Base-by-base conservation (phyloP, 176 grass and related monocot genomes). In the Saccharum officinarum region DNA sequence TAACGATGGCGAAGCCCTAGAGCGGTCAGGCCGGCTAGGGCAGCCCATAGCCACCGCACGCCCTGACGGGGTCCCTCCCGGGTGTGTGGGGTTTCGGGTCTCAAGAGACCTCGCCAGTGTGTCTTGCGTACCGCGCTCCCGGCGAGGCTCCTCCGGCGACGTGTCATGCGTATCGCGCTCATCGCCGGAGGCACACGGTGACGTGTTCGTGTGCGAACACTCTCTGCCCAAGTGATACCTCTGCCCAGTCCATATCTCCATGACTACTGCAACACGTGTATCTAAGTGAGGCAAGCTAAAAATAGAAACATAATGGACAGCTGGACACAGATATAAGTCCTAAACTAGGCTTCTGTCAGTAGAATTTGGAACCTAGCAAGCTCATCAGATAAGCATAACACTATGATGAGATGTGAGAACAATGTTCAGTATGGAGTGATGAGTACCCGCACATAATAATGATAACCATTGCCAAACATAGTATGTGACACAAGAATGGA, bases 401-500 rank as follows among this genome's bases (percentile, higher is more conserved):
- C 10, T 73, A 2, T 18, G 47, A 50, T 50, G 47, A 50, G 15
- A 50, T 67, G 17, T 54, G 34, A 83, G 68, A 64, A 82, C 18
- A 14, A 20, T 47, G 18, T 44, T 63, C 33, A 65, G 37, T 8
- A 72, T 16, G 34, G 22, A 78, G 61, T 82, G 54, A 46, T 78
- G 67, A 67, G 34, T 86, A 84, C 4, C 73, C 78, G 15, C 55
- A 57, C 47, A 78, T 28, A 71, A 15, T 65, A 64, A 22, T 55
- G 72, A 72, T 59, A 72, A 71, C 67, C 37, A 26, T 74, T 59
- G 79, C 57, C 88, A 83, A 78, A 86, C 25, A 79, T 42, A 82
- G 42, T 20, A 22, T 28, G 8, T 77, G 42, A 73, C 68, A 86
- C 71, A 65, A 86, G 36, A 65, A 82, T 57, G 65, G 83, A 66